Evolutionary conservation across 1,284 basidiomycete species (phyloP).

Genomic region (Sporisorium reilianum): DNA sequence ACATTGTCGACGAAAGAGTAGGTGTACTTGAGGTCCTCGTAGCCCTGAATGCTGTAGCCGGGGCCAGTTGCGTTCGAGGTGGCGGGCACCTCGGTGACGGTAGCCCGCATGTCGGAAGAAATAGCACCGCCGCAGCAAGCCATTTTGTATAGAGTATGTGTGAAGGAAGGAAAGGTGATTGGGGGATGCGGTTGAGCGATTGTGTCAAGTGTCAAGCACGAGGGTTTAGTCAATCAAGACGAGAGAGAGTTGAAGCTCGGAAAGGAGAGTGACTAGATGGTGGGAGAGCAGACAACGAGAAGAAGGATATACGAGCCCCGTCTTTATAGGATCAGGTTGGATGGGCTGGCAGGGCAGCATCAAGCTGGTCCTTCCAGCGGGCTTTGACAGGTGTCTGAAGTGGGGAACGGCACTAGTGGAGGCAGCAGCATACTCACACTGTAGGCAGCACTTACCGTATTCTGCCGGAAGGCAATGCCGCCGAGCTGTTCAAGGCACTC

Average conservation of each 20-base stretch:
- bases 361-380: neutral
- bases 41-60: slow-evolving; percentile 59
- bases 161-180: neutral
- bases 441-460: slow-evolving; percentile 15
- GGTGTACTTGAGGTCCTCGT: slow-evolving; percentile 62
- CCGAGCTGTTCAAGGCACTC: slow-evolving; percentile 9
- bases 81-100: slow-evolving; percentile 67
- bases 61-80: slow-evolving; percentile 56
- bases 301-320: neutral
- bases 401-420: slow-evolving; percentile 28
- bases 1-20: slow-evolving; percentile 71
- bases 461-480: neutral
- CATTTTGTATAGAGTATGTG: slow-evolving; percentile 25
- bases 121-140: slow-evolving; percentile 47
- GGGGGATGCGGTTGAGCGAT: slow-evolving; percentile 35
- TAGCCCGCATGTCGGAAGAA: slow-evolving; percentile 70
- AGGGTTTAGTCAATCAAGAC: slow-evolving; percentile 13
- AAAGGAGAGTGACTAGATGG: slow-evolving; percentile 23
- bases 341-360: neutral
- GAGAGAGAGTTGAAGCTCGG: slow-evolving; percentile 45
- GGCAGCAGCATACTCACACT: slow-evolving; percentile 10
- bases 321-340: slow-evolving; percentile 24
- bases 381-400: slow-evolving; percentile 1
- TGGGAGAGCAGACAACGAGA: neutral
- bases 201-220: slow-evolving; percentile 22